Percentiles rank a stretch among this genome's conserved stretches.
Evolutionary conservation across 2,329 filamentous ascomycete species (phyloP).

Genomic region (Fusarium citri): DNA sequence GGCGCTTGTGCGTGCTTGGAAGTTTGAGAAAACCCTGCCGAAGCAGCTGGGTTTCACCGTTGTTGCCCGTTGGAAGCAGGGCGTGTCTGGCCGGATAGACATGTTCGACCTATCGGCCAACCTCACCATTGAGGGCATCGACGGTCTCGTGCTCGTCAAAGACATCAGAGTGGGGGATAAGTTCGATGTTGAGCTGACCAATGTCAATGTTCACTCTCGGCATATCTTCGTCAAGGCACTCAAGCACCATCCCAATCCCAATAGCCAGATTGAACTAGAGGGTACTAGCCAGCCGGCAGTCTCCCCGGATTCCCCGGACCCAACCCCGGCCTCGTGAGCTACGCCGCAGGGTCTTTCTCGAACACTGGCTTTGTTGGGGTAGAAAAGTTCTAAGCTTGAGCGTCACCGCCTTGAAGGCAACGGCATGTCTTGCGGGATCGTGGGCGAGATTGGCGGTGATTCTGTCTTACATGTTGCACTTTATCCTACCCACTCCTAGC

Average conservation of each 20-base stretch:
- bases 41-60: slow-evolving; percentile 62
- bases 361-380: slow-evolving; percentile 28
- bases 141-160: slow-evolving; percentile 52
- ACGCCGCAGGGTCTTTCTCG: slow-evolving; percentile 19
- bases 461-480: slow-evolving; percentile 16
- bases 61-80: slow-evolving; percentile 49
- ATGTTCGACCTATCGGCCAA: slow-evolving; percentile 62
- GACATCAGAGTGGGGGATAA: slow-evolving; percentile 63
- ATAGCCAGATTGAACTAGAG: neutral
- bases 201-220: slow-evolving; percentile 63
- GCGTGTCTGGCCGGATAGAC: slow-evolving; percentile 58
- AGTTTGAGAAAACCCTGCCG: slow-evolving; percentile 63
- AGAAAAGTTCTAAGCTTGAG: slow-evolving; percentile 18
- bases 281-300: slow-evolving; percentile 23
- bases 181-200: slow-evolving; percentile 66
- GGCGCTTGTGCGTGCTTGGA: slow-evolving; percentile 70
- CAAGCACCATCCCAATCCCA: slow-evolving; percentile 31
- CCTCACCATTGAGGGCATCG: slow-evolving; percentile 55
- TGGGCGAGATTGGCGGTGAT: slow-evolving; percentile 22
- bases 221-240: slow-evolving; percentile 61
- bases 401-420: slow-evolving; percentile 31
- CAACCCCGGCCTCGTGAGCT: slow-evolving; percentile 34
- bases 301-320: slow-evolving; percentile 27
- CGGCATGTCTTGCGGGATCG: slow-evolving; percentile 22
- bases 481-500: neutral